phyloP scores from a whole-genome alignment of 2,329 filamentous ascomycete genomes.

The Fusarium xylarioides region DNA sequence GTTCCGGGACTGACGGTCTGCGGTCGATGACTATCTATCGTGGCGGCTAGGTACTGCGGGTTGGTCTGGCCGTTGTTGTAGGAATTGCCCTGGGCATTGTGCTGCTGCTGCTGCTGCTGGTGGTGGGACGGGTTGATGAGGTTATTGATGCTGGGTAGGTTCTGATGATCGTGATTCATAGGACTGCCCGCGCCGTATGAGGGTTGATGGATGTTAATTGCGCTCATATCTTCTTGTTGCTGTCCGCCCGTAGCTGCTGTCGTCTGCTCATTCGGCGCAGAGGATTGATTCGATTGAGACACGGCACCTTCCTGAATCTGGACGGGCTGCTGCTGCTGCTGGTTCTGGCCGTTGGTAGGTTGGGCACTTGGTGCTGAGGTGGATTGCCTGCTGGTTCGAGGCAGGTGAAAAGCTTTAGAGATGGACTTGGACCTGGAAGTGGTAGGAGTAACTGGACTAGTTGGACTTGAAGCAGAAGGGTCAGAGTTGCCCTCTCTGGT shows the following conservation, averaged over 20 bases:
- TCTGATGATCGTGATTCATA: conserved; percentile 64
- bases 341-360: conserved; percentile 21
- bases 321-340: conserved; percentile 37
- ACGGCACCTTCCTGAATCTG: conserved; percentile 34
- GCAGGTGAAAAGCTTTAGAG: conserved; percentile 57
- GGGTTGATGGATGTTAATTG: conserved; percentile 42
- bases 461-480: conserved; percentile 71
- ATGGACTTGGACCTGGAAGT: conserved; percentile 56
- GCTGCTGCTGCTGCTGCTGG: conserved; percentile 44
- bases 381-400: conserved; percentile 47
- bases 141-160: conserved; percentile 83
- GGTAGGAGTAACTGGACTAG: conserved; percentile 69
- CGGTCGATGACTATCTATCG: conserved; percentile 40
- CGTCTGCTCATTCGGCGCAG: conserved; percentile 30
- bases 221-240: conserved; percentile 41
- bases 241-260: conserved; percentile 35
- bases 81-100: conserved; percentile 52
- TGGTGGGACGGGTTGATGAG: conserved; percentile 70
- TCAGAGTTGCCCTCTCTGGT: conserved; percentile 88
- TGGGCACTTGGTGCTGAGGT: conserved; percentile 39
- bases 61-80: conserved; percentile 39
- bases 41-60: conserved; percentile 41
- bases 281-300: conserved; percentile 26
- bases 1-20: conserved; percentile 52
- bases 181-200: conserved; percentile 40